Percentiles rank a stretch among this genome's conserved stretches.
These are phyloP conservation scores for Boletus vinaceobasis DNA, from an alignment of 768 basidiomycete genomes.

Conservation along the genomic window DNA sequence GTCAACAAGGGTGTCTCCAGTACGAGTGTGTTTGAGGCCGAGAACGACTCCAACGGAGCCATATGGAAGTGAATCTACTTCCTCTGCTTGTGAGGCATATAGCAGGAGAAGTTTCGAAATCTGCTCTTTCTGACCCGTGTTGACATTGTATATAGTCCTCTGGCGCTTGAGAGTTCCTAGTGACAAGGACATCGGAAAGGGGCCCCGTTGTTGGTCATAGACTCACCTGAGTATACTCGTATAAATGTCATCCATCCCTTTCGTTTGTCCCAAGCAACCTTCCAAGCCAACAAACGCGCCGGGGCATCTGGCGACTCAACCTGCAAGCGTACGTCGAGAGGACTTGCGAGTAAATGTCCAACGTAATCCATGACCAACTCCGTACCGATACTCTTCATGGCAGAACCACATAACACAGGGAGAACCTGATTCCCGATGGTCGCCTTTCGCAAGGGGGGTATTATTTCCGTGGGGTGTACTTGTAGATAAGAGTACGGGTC, in stretches of 20 bases:
- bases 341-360: slow-evolving; percentile 76
- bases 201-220: not conserved
- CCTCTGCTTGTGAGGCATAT: slow-evolving; percentile 72
- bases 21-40: slow-evolving; percentile 79
- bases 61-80: slow-evolving; percentile 76
- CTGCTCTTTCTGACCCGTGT: slow-evolving; percentile 66
- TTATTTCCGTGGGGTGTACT: slow-evolving; percentile 49
- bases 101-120: slow-evolving; percentile 72
- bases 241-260: slow-evolving; percentile 94
- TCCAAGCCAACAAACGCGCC: slow-evolving; percentile 76
- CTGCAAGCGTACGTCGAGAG: slow-evolving; percentile 58
- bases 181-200: slow-evolving; percentile 3
- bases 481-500: slow-evolving; percentile 63
- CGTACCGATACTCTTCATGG: slow-evolving; percentile 77
- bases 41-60: slow-evolving; percentile 84
- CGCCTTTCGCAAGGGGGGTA: slow-evolving; percentile 64
- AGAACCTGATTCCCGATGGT: slow-evolving; percentile 64
- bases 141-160: slow-evolving; percentile 59
- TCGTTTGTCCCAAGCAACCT: slow-evolving; percentile 79
- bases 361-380: slow-evolving; percentile 78
- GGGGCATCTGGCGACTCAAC: slow-evolving; percentile 45
- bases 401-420: slow-evolving; percentile 82
- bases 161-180: slow-evolving; percentile 65
- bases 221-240: slow-evolving; percentile 78
- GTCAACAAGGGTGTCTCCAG: slow-evolving; percentile 80